Evolutionary conservation across 2,329 filamentous ascomycete genomes (phyloP).

Genomic region (Monosporascus cannonballus): DNA sequence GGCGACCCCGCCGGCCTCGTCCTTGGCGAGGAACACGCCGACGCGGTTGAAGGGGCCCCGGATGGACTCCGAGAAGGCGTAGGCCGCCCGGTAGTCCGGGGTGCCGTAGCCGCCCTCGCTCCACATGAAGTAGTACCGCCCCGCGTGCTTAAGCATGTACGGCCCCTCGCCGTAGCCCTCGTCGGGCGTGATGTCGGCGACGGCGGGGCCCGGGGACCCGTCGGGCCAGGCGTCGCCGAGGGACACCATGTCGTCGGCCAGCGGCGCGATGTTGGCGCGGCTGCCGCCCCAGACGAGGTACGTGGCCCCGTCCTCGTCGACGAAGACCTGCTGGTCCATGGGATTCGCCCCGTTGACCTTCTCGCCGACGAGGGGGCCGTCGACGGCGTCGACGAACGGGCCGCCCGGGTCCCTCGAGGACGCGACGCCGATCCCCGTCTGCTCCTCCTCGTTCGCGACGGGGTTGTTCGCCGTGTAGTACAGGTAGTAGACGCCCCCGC

Average conservation of each 20-base stretch:
- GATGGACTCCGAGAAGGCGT: slow-evolving; percentile 1
- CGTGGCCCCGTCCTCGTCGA: neutral
- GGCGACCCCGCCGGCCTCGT: neutral
- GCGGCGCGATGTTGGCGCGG: neutral
- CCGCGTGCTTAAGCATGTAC: slow-evolving; percentile 3
- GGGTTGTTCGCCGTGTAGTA: slow-evolving; percentile 7
- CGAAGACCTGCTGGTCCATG: slow-evolving; percentile 3
- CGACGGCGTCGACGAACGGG: slow-evolving; percentile 1
- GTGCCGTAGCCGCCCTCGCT: slow-evolving; percentile 3
- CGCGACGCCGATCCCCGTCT: slow-evolving; percentile 3
- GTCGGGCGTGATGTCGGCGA: slow-evolving; percentile 2
- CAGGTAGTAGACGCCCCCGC: slow-evolving; percentile 1
- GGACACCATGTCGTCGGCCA: slow-evolving; percentile 3
- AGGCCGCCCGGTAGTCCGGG: slow-evolving; percentile 2
- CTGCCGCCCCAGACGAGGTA: slow-evolving; percentile 4
- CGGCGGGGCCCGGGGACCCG: neutral
- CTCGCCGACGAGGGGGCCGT: neutral
- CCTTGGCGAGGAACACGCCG: slow-evolving; percentile 2
- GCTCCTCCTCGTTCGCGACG: neutral
- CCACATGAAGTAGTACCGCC: slow-evolving; percentile 4
- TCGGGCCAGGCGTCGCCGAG: neutral
- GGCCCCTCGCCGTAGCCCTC: slow-evolving; percentile 2
- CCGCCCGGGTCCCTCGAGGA: neutral
- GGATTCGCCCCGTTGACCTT: slow-evolving; percentile 1
- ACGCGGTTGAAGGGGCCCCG: slow-evolving; percentile 1